Base-by-base conservation (phyloP, 768 basidiomycete species). In the Lactifluus pinguis region DNA sequence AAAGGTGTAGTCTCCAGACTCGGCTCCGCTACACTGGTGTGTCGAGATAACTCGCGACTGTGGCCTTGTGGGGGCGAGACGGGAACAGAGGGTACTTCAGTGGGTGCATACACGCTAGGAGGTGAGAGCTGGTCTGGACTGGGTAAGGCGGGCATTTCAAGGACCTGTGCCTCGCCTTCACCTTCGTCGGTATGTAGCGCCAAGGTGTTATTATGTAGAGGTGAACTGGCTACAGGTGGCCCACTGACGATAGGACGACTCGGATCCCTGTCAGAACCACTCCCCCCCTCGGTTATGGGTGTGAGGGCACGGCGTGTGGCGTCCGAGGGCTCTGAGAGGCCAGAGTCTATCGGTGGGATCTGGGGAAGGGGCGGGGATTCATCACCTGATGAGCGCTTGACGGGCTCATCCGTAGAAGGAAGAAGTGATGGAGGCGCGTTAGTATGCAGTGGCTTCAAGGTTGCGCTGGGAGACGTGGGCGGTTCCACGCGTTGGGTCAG, bases 401-500 rank as follows among this genome's bases (percentile, higher is more conserved):
- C 17, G 1, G 48, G 53, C 29, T 53, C 52, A 11, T 58, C 56
- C 32, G 50, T n/a, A n/a, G 65, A 57, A 32, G 54, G 49, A 32
- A 59, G 48, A 3, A 56, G 38, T 10, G 64, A 50, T n/a, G 63
- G 34, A 15, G 49, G 9, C 0, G 8, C 29, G 51, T 63, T 66
- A 21, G 47, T 34, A 30, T n/a, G 34, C 25, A 34, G 41, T 14
- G 60, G 14, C 38, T 32, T 39, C 14, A 41, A 14, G 17, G n/a
- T 1, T 13, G 11, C 57, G 13, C 41, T 55, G 9, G 57, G 38
- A 49, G 72, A 71, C 41, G 69, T 66, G 36, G 10, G 3, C 49
- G 72, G 76, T 39, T 77, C 79, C 82, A 92, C 83, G 55, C 86
- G 81, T 41, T 83, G 78, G n/a, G 76, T 71, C 36, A 90, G 74